These are phyloP conservation scores for Aspergillus quadrilineatus DNA, from an alignment of 2,329 filamentous ascomycete species.

Conservation along the genomic window DNA sequence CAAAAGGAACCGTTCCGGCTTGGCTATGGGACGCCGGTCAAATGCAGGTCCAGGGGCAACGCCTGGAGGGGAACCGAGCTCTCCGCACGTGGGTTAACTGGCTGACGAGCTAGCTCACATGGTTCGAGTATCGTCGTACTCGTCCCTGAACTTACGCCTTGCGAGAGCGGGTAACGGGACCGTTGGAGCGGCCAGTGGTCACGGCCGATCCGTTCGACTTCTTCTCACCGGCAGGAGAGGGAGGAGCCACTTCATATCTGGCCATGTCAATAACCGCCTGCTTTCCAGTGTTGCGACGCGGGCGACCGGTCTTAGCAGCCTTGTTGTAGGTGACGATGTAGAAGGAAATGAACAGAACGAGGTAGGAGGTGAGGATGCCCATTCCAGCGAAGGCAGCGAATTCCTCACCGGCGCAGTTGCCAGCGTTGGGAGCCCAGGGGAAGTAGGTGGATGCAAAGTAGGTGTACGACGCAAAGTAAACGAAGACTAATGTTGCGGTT, in stretches of 20 bases:
- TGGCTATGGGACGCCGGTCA: background rate
- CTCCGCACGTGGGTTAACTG: background rate
- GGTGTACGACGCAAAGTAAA: constrained; percentile 99
- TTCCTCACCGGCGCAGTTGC: constrained; percentile 90
- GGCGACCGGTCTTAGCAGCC: constrained; percentile 49
- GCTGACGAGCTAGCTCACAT: background rate
- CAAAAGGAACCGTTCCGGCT: constrained; percentile 3
- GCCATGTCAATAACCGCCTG: constrained; percentile 85
- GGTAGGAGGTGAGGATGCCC: constrained; percentile 87
- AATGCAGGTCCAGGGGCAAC: background rate
- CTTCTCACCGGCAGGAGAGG: constrained; percentile 25
- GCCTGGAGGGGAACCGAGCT: background rate
- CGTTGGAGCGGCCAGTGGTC: constrained; percentile 42
- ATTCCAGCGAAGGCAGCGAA: constrained; percentile 93
- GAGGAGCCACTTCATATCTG: constrained; percentile 61
- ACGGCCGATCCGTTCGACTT: constrained; percentile 34
- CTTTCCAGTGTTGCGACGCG: constrained; percentile 65
- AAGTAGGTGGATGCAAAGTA: constrained; percentile 95
- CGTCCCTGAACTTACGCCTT: constrained; percentile 41
- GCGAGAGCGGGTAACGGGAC: constrained; percentile 47
- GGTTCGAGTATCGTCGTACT: background rate
- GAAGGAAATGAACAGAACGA: constrained; percentile 98
- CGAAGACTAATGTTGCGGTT: constrained; percentile 64
- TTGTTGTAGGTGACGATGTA: constrained; percentile 94
- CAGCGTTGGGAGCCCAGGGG: constrained; percentile 75